Percentiles rank a stretch among this genome's conserved stretches.
Evolutionary conservation across 805 yeast genomes (phyloP).

Genomic region (Sugiyamaella floridensis): DNA sequence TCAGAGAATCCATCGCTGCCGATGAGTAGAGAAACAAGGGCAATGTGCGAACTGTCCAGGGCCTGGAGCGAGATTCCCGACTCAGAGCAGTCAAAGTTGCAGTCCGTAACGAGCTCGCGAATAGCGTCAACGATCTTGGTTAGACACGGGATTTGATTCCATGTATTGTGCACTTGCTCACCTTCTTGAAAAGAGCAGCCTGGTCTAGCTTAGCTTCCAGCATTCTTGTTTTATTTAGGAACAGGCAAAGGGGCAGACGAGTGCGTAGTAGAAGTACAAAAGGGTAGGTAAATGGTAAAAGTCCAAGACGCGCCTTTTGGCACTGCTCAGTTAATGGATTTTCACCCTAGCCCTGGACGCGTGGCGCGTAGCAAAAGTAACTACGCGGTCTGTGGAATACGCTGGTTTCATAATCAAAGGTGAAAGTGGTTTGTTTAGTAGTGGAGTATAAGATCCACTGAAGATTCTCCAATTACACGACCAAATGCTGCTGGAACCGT

Average conservation of each 20-base stretch:
- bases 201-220: constrained; percentile 95
- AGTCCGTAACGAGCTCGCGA: constrained; percentile 87
- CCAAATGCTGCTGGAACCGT: too few species aligned
- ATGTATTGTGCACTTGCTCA: constrained; percentile 21
- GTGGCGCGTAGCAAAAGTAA: too few species aligned
- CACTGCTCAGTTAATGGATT: too few species aligned
- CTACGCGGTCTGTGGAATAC: too few species aligned
- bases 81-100: constrained; percentile 96
- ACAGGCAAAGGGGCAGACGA: background rate
- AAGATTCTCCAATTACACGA: too few species aligned
- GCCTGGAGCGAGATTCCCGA: constrained; percentile 95
- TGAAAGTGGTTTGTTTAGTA: too few species aligned
- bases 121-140: constrained; percentile 75
- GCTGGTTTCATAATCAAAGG: too few species aligned
- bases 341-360: too few species aligned
- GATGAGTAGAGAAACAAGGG: constrained; percentile 78
- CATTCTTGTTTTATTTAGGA: constrained; percentile 40
- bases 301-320: too few species aligned
- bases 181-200: constrained; percentile 83
- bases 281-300: background rate
- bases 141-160: background rate
- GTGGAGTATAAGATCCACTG: too few species aligned
- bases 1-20: constrained; percentile 84
- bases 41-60: constrained; percentile 93
- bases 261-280: background rate